Evolutionary conservation across 1,284 basidiomycete species (phyloP), one percentile per base, ranked within the genome.

Genomic region (Cryptococcus sp.): DNA sequence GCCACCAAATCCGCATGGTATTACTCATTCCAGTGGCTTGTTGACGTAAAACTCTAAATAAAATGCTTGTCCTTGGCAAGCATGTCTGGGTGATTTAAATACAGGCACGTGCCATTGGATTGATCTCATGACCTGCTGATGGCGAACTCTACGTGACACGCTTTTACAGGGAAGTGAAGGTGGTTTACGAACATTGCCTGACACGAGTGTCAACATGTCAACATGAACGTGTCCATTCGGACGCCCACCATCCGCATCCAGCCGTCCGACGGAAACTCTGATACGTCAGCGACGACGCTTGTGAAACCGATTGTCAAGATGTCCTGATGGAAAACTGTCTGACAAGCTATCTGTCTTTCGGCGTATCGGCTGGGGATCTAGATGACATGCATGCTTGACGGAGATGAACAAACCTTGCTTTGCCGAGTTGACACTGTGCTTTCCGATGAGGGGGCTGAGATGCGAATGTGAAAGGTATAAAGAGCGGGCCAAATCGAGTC

Each of bases 401-500:
- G 13, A 44, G 41, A 44, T n/a, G 41, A 19, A 44, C 41, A n/a
- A 44, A 44, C 41, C 41, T 44, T 44, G 41, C 41, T 4, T 11
- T 19, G 41, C 41, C 41, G n/a, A 19, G 41, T 44, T 2, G 13
- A 44, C 41, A 15, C 41, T 22, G 41, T 15, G 11, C n/a, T 5
- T 34, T 34, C 29, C 29, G 29, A 34, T 16, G 29, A 13, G 29
- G 46, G 20, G 25, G 26, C 25, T 26, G 16, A 47, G 10, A 8
- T 25, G 25, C 23, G 26, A 25, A 17, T 17, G 23, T 23, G 34
- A 49, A 49, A 49, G 47, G 47, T 49, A 49, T 49, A 49, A 49
- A 29, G 34, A 49, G n/a, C 13, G 47, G 29, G 13, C 25, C 19
- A 15, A 6, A 13, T 16, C 10, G 29, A 34, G 47, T 29, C 47